These are phyloP conservation scores for Pseudozyma flocculosa DNA, from an alignment of 1,284 basidiomycete genomes.

Conservation along the genomic window DNA sequence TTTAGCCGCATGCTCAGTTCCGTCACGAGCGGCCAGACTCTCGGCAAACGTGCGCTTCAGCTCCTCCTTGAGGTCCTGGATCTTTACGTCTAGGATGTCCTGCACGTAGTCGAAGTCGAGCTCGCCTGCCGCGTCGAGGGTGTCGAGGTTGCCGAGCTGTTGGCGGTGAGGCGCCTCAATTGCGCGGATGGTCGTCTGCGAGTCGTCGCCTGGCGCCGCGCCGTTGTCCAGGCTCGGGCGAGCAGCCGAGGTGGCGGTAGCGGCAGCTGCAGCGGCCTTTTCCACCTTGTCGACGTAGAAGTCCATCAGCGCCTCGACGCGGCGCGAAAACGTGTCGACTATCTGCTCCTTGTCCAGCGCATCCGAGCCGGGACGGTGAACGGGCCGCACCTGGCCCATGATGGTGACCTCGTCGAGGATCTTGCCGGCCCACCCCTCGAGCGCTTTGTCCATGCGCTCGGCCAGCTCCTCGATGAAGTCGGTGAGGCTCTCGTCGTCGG, in stretches of 20 bases:
- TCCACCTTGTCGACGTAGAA: conserved; percentile 4
- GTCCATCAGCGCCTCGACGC: conserved; percentile 21
- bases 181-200: conserved; percentile 30
- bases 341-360: conserved; percentile 16
- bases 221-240: conserved; percentile 3
- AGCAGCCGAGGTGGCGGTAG: conserved; percentile 6
- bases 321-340: conserved; percentile 13
- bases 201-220: conserved; percentile 24
- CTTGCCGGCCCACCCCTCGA: conserved; percentile 52
- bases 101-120: conserved; percentile 49
- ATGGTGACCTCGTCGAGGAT: conserved; percentile 52
- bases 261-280: neutral
- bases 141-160: conserved; percentile 9
- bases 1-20: no score
- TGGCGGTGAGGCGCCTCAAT: neutral
- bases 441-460: conserved; percentile 36
- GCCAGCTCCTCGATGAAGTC: conserved; percentile 51
- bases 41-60: conserved; percentile 28
- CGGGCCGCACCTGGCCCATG: conserved; percentile 48
- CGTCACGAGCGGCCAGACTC: conserved; percentile 7
- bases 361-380: conserved; percentile 2
- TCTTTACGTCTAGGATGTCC: conserved; percentile 38
- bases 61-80: conserved; percentile 24
- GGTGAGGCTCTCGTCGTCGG: conserved; percentile 35
- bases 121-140: conserved; percentile 32